A percentile compares a stretch with the other conserved stretches of the same genome.
phyloP scores from a whole-genome alignment of 164 flowering plant species.

The Berberis vulgaris region DNA sequence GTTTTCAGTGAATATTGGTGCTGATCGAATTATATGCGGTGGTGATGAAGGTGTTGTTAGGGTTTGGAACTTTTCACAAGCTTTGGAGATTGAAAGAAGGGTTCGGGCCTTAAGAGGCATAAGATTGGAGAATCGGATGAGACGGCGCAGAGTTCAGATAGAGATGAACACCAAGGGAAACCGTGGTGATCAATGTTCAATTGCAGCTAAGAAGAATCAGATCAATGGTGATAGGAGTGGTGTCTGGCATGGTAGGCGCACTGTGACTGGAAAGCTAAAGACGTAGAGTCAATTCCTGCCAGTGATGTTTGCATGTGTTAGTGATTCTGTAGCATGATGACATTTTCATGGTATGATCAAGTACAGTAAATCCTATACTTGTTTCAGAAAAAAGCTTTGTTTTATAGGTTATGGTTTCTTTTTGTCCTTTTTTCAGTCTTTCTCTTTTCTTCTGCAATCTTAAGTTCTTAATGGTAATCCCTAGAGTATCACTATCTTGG shows the following conservation, averaged over 20 bases:
- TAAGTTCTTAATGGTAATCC: no score
- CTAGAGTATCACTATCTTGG: no score
- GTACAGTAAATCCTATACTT: no score
- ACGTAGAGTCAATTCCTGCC: no score
- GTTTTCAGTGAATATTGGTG: slow-evolving; percentile 75
- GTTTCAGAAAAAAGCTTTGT: no score
- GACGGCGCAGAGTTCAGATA: slow-evolving; percentile 3
- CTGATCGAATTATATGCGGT: slow-evolving; percentile 3
- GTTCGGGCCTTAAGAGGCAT: slow-evolving; percentile 54
- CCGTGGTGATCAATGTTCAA: slow-evolving; percentile 49
- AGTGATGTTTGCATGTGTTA: slow-evolving; percentile 12
- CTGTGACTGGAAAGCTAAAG: slow-evolving; percentile 22
- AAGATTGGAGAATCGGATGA: slow-evolving; percentile 72
- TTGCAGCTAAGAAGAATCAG: slow-evolving; percentile 68
- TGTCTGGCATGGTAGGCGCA: slow-evolving; percentile 49
- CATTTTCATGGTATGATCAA: no score
- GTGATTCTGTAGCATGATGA: no score
- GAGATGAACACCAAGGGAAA: slow-evolving; percentile 38
- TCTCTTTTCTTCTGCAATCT: no score
- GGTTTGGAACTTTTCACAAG: slow-evolving; percentile 88
- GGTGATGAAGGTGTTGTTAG: slow-evolving; percentile 85
- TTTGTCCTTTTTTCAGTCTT: no score
- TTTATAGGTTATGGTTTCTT: no score
- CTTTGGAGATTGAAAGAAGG: slow-evolving; percentile 61
- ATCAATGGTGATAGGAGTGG: slow-evolving; percentile 30